A percentile compares a stretch with the other conserved stretches of the same genome.
Conservation (phyloP, 305 asterid species). For the Plantago coronopus region DNA sequence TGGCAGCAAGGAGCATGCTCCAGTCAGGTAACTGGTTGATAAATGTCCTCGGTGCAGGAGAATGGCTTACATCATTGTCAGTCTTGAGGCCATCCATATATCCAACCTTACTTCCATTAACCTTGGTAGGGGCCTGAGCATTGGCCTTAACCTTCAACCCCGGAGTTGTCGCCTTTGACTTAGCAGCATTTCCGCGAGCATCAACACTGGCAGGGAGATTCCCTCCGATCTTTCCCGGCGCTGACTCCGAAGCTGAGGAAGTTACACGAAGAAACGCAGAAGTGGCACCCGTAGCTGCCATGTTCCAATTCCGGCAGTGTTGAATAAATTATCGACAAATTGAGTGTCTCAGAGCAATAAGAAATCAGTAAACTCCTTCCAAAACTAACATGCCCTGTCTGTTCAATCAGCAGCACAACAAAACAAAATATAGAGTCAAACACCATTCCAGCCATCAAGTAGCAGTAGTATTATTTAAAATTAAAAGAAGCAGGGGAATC, state of each 20-base stretch:
- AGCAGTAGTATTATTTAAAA: too few relatives aligned
- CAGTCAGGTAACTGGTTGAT: constrained; percentile 96
- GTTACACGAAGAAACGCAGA: constrained; percentile 57
- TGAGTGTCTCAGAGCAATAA: neutral
- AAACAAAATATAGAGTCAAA: too few relatives aligned
- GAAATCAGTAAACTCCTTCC: neutral
- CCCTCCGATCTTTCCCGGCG: constrained; percentile 56
- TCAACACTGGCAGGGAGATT: constrained; percentile 54
- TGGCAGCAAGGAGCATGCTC: constrained; percentile 99
- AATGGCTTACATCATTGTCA: constrained; percentile 51
- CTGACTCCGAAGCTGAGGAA: constrained; percentile 50
- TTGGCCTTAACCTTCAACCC: constrained; percentile 70
- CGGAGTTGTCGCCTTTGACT: constrained; percentile 54
- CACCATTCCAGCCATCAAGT: too few relatives aligned
- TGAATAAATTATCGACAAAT: constrained; percentile 15
- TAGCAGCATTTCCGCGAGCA: constrained; percentile 51
- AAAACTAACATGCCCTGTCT: neutral
- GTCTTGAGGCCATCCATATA: constrained; percentile 54
- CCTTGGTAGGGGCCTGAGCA: constrained; percentile 87
- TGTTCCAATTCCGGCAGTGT: constrained; percentile 25
- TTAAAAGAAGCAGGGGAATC: too few relatives aligned
- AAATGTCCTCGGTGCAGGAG: constrained; percentile 87
- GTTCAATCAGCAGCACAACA: too few relatives aligned
- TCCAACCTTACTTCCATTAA: constrained; percentile 85
- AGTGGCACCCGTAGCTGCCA: constrained; percentile 78